Evolutionary conservation across 352 stramenopile species (phyloP).

Genomic region (Phytophthora pistaciae): DNA sequence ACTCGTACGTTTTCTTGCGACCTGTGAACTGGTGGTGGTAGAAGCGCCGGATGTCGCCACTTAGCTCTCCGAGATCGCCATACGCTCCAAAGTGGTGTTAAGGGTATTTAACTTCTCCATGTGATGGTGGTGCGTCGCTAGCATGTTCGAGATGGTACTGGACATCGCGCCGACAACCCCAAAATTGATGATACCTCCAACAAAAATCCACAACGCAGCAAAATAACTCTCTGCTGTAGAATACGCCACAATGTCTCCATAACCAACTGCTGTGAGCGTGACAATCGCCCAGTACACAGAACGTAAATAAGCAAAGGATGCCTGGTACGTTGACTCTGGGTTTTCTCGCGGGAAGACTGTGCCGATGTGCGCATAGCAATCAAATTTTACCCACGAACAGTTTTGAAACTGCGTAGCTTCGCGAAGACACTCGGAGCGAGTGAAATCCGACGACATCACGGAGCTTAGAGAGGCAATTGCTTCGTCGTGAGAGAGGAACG

Average conservation of each 20-base stretch:
- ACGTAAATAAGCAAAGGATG: slow-evolving; percentile 63
- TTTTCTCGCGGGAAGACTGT: slow-evolving; percentile 40
- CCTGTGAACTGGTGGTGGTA: slow-evolving; percentile 78
- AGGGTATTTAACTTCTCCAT: slow-evolving; percentile 66
- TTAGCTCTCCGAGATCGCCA: slow-evolving; percentile 48
- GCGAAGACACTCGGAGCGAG: slow-evolving; percentile 45
- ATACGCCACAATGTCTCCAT: slow-evolving; percentile 35
- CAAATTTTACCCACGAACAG: slow-evolving; percentile 74
- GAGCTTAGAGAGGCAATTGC: not conserved
- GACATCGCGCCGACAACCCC: slow-evolving; percentile 75
- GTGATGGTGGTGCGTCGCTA: slow-evolving; percentile 52
- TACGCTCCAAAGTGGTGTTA: slow-evolving; percentile 64
- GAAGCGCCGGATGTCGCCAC: slow-evolving; percentile 40
- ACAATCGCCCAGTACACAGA: slow-evolving; percentile 78
- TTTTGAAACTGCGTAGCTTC: slow-evolving; percentile 51
- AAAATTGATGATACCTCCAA: slow-evolving; percentile 76
- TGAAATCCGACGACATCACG: slow-evolving; percentile 6
- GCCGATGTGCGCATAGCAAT: slow-evolving; percentile 63
- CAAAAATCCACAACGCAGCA: slow-evolving; percentile 64
- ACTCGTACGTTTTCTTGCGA: slow-evolving; percentile 66
- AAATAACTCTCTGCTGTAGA: slow-evolving; percentile 74
- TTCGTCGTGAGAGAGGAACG: slow-evolving; percentile 9
- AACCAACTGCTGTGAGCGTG: slow-evolving; percentile 68
- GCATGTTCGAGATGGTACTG: slow-evolving; percentile 71
- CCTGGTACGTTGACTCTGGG: slow-evolving; percentile 40